Evolutionary conservation across 2,329 filamentous ascomycete genomes (phyloP).

Genomic region (Beauveria scarabaeidicola): DNA sequence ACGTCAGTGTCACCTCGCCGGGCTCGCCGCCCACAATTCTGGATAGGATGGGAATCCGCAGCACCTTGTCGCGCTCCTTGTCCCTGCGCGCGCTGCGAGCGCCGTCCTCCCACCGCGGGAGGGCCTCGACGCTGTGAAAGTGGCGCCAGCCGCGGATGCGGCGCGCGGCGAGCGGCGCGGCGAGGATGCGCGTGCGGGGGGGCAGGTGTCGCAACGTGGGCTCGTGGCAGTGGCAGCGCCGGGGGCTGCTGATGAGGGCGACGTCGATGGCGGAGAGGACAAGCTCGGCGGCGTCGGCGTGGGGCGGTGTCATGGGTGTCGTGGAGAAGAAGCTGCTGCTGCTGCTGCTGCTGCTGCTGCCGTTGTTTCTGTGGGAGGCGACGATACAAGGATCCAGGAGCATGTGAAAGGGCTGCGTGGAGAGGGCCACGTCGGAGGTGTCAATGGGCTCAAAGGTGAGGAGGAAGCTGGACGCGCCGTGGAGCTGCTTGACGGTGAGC

Average conservation of each 20-base stretch:
- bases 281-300: too few relatives aligned
- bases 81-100: slow-evolving; percentile 18
- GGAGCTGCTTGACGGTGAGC: slow-evolving; percentile 53
- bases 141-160: slow-evolving; percentile 60
- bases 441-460: slow-evolving; percentile 51
- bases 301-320: neutral
- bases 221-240: slow-evolving; percentile 62
- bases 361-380: slow-evolving; percentile 47
- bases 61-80: slow-evolving; percentile 16
- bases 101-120: slow-evolving; percentile 38
- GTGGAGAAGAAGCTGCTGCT: slow-evolving; percentile 54
- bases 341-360: slow-evolving; percentile 50
- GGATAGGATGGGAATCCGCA: slow-evolving; percentile 45
- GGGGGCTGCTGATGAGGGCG: slow-evolving; percentile 37
- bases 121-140: slow-evolving; percentile 44
- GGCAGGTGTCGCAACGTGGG: slow-evolving; percentile 58
- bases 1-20: slow-evolving; percentile 64
- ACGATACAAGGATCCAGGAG: slow-evolving; percentile 65
- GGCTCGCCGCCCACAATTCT: slow-evolving; percentile 40
- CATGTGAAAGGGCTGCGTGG: slow-evolving; percentile 48
- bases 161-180: slow-evolving; percentile 55
- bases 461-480: slow-evolving; percentile 57
- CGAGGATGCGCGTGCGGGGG: slow-evolving; percentile 51
- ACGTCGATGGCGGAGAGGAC: slow-evolving; percentile 36
- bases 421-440: slow-evolving; percentile 5